Base-by-base conservation (phyloP, 108 stramenopile genomes). In the Skeletonema menzelii region DNA sequence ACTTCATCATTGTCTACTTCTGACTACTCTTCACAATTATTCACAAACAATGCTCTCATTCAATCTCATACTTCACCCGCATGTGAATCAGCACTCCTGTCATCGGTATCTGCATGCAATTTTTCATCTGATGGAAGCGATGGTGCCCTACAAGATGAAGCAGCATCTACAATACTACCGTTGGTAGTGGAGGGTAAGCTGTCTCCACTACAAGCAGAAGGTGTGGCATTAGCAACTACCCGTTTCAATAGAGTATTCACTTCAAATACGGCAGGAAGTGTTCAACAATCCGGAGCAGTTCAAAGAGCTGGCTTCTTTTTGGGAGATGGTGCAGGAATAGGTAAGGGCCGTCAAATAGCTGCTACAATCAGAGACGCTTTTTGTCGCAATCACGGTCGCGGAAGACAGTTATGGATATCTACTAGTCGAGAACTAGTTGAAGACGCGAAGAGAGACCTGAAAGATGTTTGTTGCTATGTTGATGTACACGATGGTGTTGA, bases 271-370 rank as follows among this genome's bases (percentile, higher is more conserved):
- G 28, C n/a, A 38, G 67, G 49, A 14, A 46, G 47, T n/a, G 20
- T 66, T 19, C 79, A 19, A 49, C 17, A 49, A 49, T 6, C 22
- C 8, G 22, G 20, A 53, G 22, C 22, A 53, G 49, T 53, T 1
- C 49, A 53, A 53, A 6, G 49, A 53, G 49, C 85, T 10, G 95
- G 95, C 13, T 94, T 94, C 68, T 91, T 96, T 82, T 61, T 96
- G 15, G 95, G 93, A 58, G 95, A 96, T 73, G 95, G 91, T 26
- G 91, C 95, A 6, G 94, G 94, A 10, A 86, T 93, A 27, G 94
- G 94, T 27, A 95, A 95, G 65, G 88, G 88, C 49, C 78, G 90
- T 0, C 87, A 88, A 66, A 85, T 88, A 60, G 61, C 86, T n/a
- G 84, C 83, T 4, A 74, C 82, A 31, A 30, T 91, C 4, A 53